Evolutionary conservation across 805 yeast species (phyloP).

Genomic region (Cyberlindnera saturnus): DNA sequence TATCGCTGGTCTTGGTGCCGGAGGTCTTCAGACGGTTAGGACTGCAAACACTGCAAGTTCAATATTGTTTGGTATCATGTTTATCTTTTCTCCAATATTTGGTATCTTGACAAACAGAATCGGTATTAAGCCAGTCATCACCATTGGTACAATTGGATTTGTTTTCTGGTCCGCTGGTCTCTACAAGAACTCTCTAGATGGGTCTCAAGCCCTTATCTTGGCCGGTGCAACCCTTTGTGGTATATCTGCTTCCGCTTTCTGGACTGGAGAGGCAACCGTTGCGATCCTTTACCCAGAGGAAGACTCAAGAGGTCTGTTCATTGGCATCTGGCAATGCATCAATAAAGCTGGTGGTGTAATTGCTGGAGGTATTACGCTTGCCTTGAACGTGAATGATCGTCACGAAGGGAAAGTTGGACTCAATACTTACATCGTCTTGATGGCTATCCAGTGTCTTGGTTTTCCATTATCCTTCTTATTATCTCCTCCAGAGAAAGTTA

Average conservation of each 20-base stretch:
- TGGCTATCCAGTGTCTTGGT: conserved; percentile 24
- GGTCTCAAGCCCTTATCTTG: conserved; percentile 21
- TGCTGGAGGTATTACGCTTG: conserved; percentile 21
- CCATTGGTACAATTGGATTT: conserved; percentile 23
- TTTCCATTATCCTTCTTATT: conserved; percentile 11
- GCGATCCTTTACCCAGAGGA: conserved; percentile 22
- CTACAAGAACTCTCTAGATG: conserved; percentile 23
- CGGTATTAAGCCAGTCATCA: conserved; percentile 17
- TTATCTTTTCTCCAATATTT: conserved; percentile 16
- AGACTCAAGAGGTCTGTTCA: conserved; percentile 20
- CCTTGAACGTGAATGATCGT: conserved; percentile 12
- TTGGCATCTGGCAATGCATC: conserved; percentile 24
- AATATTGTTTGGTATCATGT: conserved; percentile 20
- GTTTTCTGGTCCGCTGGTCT: conserved; percentile 23
- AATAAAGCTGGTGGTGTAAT: conserved; percentile 23
- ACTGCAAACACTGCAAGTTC: conserved; percentile 18
- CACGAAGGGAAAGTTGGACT: conserved; percentile 19
- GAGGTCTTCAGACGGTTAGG: conserved; percentile 16
- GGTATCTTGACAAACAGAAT: conserved; percentile 19
- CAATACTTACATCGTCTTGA: conserved; percentile 21
- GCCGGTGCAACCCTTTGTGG: conserved; percentile 23
- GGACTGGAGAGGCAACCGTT: conserved; percentile 25
- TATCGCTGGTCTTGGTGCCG: conserved; percentile 21
- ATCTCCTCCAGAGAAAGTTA: conserved; percentile 23
- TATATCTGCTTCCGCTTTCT: conserved; percentile 22